Conservation (phyloP, 371 early-diverging fungal species). For the Rhizopus delemar region DNA sequence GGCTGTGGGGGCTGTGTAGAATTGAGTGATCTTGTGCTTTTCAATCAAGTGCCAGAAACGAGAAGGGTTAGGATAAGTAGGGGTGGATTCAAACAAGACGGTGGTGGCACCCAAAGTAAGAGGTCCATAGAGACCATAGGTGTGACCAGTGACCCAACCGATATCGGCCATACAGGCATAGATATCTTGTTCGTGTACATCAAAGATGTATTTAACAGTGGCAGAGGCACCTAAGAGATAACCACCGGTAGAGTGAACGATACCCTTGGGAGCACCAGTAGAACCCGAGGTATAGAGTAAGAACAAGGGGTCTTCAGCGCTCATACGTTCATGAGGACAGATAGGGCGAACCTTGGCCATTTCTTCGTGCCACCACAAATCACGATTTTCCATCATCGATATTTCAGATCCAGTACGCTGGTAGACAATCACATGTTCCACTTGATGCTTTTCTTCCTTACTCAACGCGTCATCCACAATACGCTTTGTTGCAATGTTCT, state of each 20-base stretch:
- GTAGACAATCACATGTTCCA: conserved; percentile 86
- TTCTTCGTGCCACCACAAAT: conserved; percentile 90
- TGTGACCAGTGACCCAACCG: conserved; percentile 83
- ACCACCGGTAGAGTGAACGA: conserved; percentile 93
- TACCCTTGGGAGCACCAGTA: conserved; percentile 97
- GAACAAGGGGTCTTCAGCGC: conserved; percentile 94
- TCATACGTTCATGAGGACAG: conserved; percentile 81
- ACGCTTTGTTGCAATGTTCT: conserved; percentile 85
- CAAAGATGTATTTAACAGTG: conserved; percentile 93
- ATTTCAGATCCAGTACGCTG: conserved; percentile 80
- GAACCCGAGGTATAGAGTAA: conserved; percentile 97
- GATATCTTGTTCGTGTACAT: conserved; percentile 80
- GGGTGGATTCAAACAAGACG: conserved; percentile 89
- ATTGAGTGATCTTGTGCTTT: conserved; percentile 89
- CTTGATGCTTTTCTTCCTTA: conserved; percentile 51
- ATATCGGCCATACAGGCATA: conserved; percentile 83
- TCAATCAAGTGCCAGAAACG: conserved; percentile 85
- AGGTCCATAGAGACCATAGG: conserved; percentile 95
- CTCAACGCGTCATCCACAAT: conserved; percentile 89
- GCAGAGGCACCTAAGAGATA: conserved; percentile 91
- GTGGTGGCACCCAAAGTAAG: conserved; percentile 86
- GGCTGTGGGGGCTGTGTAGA: conserved; percentile 98
- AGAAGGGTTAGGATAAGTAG: conserved; percentile 78
- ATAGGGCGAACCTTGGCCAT: conserved; percentile 71
- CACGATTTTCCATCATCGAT: conserved; percentile 72